These are phyloP conservation scores for Syzygium malaccense DNA, from an alignment of 441 rosid genomes.

Conservation along the genomic window DNA sequence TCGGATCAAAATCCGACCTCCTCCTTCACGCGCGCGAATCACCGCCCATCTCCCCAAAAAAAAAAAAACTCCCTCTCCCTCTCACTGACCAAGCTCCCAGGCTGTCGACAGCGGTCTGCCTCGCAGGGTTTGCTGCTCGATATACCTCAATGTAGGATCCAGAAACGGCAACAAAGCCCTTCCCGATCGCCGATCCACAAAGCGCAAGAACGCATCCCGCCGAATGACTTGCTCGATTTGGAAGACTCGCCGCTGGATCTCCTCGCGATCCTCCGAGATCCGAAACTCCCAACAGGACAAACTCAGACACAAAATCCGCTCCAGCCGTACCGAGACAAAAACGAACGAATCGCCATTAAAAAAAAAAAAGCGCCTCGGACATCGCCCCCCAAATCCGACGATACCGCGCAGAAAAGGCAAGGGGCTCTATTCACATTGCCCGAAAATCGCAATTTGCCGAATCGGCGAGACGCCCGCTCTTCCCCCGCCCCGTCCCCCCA, in stretches of 20 bases:
- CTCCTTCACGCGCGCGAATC: not conserved
- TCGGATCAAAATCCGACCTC: not conserved
- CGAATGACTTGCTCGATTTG: not conserved
- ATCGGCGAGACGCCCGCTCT: not conserved
- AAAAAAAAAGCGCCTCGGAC: not conserved
- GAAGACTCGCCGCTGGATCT: not conserved
- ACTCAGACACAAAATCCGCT: not conserved
- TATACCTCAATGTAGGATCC: constrained; percentile 29
- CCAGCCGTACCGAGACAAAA: not conserved
- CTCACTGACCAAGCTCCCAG: not conserved
- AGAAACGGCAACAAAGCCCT: not conserved
- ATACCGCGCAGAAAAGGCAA: not conserved
- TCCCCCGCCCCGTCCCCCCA: not conserved
- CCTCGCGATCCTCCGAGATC: not conserved
- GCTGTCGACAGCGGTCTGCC: not conserved
- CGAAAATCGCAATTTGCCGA: not conserved
- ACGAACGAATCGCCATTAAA: not conserved
- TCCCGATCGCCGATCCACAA: not conserved
- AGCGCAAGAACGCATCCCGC: constrained; percentile 5
- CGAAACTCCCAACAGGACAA: not conserved
- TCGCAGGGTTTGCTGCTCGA: not conserved
- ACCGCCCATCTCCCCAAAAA: too few species aligned
- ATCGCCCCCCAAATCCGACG: not conserved
- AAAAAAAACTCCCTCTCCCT: not conserved
- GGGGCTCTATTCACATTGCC: not conserved